Evolutionary conservation across 805 yeast species (phyloP).

Genomic region (Starmerella floris): DNA sequence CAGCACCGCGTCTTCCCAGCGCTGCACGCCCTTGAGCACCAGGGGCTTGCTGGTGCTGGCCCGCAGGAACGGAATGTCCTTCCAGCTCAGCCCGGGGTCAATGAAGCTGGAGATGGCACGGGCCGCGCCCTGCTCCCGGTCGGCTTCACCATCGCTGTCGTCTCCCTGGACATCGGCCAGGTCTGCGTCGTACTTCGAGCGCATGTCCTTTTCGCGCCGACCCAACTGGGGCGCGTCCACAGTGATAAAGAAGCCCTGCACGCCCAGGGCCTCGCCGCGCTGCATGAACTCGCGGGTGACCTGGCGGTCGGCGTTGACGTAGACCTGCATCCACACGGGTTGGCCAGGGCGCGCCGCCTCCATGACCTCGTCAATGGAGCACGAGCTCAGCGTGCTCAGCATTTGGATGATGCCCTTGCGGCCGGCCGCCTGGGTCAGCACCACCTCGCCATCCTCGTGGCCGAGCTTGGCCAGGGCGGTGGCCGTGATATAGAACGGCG

Average conservation of each 20-base stretch:
- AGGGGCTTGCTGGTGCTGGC: conserved; percentile 25
- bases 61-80: conserved; percentile 17
- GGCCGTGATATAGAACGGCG: conserved; percentile 82
- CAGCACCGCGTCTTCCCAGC: conserved; percentile 60
- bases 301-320: conserved; percentile 66
- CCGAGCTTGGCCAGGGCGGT: conserved; percentile 89
- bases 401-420: conserved; percentile 63
- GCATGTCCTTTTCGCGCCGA: conserved; percentile 77
- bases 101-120: conserved; percentile 77
- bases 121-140: conserved; percentile 70
- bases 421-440: conserved; percentile 71
- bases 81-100: conserved; percentile 38
- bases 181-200: conserved; percentile 45
- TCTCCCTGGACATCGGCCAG: conserved; percentile 34
- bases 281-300: conserved; percentile 47
- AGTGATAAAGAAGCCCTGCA: conserved; percentile 73
- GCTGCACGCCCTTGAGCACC: conserved; percentile 70
- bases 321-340: conserved; percentile 78
- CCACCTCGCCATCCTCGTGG: conserved; percentile 84
- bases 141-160: conserved; percentile 32
- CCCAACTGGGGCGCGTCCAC: conserved; percentile 82
- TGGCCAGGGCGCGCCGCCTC: conserved; percentile 55
- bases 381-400: conserved; percentile 86
- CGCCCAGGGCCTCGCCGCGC: conserved; percentile 60
- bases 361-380: conserved; percentile 73